These are phyloP conservation scores for Aquilaria yunnanensis DNA, from an alignment of 345 rosid genomes.

Conservation along the genomic window DNA sequence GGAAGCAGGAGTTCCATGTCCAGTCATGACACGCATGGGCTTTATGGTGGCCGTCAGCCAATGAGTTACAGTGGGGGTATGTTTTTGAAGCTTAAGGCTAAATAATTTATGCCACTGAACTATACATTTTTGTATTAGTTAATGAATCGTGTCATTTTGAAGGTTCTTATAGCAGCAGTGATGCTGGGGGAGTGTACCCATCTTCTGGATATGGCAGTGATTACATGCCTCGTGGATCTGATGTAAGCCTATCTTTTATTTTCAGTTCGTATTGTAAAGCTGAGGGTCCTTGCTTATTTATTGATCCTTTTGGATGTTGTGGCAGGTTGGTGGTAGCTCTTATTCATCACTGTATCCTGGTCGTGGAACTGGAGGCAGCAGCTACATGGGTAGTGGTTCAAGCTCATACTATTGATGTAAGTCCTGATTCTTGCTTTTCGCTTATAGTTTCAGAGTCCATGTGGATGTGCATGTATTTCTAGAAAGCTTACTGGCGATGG, in stretches of 20 bases:
- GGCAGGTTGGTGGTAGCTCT: conserved; percentile 84
- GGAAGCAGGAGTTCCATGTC: conserved; percentile 74
- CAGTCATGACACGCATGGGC: conserved; percentile 77
- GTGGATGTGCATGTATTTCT: conserved; percentile 9
- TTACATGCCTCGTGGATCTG: conserved; percentile 64
- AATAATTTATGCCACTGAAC: neutral
- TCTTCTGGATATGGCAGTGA: conserved; percentile 71
- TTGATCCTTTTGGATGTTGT: conserved; percentile 5
- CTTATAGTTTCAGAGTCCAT: conserved; percentile 12
- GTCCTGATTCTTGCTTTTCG: conserved; percentile 17
- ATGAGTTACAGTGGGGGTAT: conserved; percentile 78
- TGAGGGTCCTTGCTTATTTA: neutral
- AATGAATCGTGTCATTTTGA: conserved; percentile 10
- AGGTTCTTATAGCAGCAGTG: conserved; percentile 76
- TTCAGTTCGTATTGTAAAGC: neutral
- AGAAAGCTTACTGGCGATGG: neutral
- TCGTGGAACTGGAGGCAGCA: conserved; percentile 76
- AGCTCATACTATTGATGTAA: conserved; percentile 86
- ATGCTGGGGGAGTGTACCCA: conserved; percentile 72
- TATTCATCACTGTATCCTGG: conserved; percentile 80
- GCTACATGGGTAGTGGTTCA: conserved; percentile 74
- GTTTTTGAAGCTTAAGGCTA: conserved; percentile 12
- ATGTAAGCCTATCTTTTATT: conserved; percentile 38
- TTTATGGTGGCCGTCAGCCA: conserved; percentile 67
- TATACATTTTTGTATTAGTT: neutral